These are phyloP conservation scores for Ceratobasidium sp. DNA, from an alignment of 1,284 basidiomycete genomes.

Conservation along the genomic window DNA sequence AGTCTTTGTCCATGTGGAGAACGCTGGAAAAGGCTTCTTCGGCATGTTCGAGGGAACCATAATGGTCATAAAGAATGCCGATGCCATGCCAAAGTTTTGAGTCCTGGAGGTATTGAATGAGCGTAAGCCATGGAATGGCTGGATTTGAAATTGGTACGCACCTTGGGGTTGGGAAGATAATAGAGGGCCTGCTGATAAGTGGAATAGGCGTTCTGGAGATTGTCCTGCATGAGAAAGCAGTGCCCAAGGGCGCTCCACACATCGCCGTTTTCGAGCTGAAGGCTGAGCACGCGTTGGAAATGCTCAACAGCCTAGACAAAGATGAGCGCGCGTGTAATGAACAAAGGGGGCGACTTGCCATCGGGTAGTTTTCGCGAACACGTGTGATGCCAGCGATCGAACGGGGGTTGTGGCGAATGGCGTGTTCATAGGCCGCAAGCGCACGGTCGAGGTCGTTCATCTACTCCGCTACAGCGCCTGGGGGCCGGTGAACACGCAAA, in stretches of 20 bases:
- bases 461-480: slow-evolving; percentile 90
- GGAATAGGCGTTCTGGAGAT: slow-evolving; percentile 97
- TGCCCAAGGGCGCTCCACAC: slow-evolving; percentile 96
- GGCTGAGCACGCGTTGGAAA: slow-evolving; percentile 89
- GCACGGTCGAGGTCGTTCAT: slow-evolving; percentile 92
- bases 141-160: slow-evolving; percentile 54
- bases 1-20: no score
- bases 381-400: slow-evolving; percentile 91
- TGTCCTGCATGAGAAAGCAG: slow-evolving; percentile 99
- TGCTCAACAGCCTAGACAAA: slow-evolving; percentile 96
- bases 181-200: slow-evolving; percentile 99
- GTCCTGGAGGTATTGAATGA: slow-evolving; percentile 65
- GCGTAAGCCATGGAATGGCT: slow-evolving; percentile 29
- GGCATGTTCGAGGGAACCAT: slow-evolving; percentile 96
- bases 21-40: no score
- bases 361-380: slow-evolving; percentile 88
- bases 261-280: slow-evolving; percentile 94
- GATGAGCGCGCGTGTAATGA: slow-evolving; percentile 50
- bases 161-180: slow-evolving; percentile 95
- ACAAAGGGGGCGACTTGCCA: slow-evolving; percentile 66
- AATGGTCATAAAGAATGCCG: slow-evolving; percentile 98
- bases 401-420: no score
- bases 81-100: slow-evolving; percentile 99
- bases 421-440: slow-evolving; percentile 87
- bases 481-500: no score